These are phyloP conservation scores for Microbotryum intermedium DNA, from an alignment of 1,284 basidiomycete genomes.

Conservation along the genomic window DNA sequence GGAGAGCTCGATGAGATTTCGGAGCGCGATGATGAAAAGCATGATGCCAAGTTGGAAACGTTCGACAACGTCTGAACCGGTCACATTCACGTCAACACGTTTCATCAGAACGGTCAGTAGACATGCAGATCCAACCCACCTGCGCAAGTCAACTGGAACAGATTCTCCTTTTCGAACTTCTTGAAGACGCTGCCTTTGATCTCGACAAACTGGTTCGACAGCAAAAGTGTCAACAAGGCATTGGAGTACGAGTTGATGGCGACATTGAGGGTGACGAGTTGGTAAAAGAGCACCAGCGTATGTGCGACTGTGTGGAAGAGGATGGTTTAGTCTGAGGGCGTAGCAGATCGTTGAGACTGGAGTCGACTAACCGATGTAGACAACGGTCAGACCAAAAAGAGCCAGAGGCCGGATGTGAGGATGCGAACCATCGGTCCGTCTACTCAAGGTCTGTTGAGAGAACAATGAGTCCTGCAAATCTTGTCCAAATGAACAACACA, in stretches of 20 bases:
- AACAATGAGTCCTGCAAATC: constrained; percentile 95
- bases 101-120: neutral
- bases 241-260: constrained; percentile 99
- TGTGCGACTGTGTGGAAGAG: constrained; percentile 58
- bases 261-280: constrained; percentile 89
- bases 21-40: constrained; percentile 82
- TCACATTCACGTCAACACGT: too few species aligned
- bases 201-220: constrained; percentile 98
- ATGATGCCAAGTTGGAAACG: constrained; percentile 88
- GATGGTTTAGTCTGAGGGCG: neutral
- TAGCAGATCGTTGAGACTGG: neutral
- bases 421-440: constrained; percentile 42
- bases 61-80: constrained; percentile 79
- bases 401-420: constrained; percentile 61
- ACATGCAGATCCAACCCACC: constrained; percentile 46
- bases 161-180: constrained; percentile 97
- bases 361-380: constrained; percentile 64
- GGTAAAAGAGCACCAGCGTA: constrained; percentile 92
- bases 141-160: constrained; percentile 98
- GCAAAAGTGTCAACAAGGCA: constrained; percentile 81
- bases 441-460: constrained; percentile 78
- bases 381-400: constrained; percentile 72
- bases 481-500: constrained; percentile 95
- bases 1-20: constrained; percentile 90
- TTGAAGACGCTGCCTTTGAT: constrained; percentile 99